Evolutionary conservation across 2,329 filamentous ascomycete species (phyloP).

Genomic region (Fusarium sp.): DNA sequence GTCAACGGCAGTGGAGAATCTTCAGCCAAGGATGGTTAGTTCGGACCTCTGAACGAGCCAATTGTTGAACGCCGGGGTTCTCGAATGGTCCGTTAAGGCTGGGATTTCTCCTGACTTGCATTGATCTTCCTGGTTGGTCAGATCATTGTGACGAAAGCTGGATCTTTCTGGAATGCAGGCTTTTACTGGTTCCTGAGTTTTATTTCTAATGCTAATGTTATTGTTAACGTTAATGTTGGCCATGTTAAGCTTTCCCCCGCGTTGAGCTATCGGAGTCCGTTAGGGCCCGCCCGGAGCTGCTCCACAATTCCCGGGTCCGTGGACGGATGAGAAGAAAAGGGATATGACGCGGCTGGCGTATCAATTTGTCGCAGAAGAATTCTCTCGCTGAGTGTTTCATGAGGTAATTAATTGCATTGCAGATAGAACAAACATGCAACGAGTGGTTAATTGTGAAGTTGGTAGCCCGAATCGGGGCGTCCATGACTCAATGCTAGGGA

Average conservation of each 20-base stretch:
- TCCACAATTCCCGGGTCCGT: slow-evolving; percentile 12
- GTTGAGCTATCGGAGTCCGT: slow-evolving; percentile 10
- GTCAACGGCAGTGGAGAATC: slow-evolving; percentile 1
- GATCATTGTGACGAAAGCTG: neutral
- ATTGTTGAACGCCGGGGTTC: neutral
- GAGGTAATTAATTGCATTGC: too few relatives aligned
- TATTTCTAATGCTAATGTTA: too few relatives aligned
- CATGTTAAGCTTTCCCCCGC: neutral
- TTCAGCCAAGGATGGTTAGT: neutral
- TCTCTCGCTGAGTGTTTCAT: too few relatives aligned
- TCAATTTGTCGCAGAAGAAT: neutral
- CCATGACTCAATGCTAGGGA: neutral
- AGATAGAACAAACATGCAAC: too few relatives aligned
- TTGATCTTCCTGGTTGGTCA: neutral
- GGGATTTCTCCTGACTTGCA: neutral
- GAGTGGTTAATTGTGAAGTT: too few relatives aligned
- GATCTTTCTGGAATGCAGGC: neutral
- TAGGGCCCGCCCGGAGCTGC: neutral
- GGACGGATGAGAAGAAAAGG: neutral
- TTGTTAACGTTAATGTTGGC: neutral
- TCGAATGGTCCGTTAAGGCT: neutral
- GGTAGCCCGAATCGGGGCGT: too few relatives aligned
- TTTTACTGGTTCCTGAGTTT: neutral
- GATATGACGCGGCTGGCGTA: neutral
- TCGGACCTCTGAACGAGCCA: neutral